phyloP scores from a whole-genome alignment of 306 rosid species.

The Pyrus communis region DNA sequence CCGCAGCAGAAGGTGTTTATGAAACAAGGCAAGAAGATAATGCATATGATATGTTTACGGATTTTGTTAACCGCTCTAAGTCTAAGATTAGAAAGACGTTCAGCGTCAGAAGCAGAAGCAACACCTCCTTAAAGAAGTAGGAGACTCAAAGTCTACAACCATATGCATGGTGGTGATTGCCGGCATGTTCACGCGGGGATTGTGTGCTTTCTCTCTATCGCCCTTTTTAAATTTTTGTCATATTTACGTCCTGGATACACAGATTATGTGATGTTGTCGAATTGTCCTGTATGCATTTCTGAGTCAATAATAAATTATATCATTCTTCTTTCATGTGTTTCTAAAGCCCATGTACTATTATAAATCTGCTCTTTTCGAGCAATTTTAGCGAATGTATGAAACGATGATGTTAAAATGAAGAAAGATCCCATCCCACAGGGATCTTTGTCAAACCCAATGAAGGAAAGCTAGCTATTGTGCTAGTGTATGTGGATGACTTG shows the following conservation, averaged over 20 bases:
- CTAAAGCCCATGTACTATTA: neutral
- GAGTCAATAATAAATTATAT: neutral
- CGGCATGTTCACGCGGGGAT: neutral
- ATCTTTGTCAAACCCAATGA: too few species aligned
- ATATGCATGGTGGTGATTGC: neutral
- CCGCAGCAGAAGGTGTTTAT: neutral
- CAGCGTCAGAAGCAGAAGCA: constrained; percentile 16
- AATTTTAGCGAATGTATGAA: neutral
- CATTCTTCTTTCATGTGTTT: neutral
- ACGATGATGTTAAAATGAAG: neutral
- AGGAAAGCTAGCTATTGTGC: too few species aligned
- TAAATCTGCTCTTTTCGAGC: neutral
- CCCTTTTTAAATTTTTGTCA: neutral
- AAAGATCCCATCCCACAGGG: neutral
- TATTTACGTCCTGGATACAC: neutral
- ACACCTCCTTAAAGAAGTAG: constrained; percentile 16
- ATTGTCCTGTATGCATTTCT: neutral
- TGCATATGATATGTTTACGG: constrained; percentile 9
- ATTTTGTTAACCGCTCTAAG: constrained; percentile 17
- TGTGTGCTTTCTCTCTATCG: neutral
- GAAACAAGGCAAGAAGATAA: constrained; percentile 8
- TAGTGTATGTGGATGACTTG: too few species aligned
- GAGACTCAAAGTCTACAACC: neutral
- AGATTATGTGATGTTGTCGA: neutral
- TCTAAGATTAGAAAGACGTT: constrained; percentile 19